Base-by-base conservation (phyloP, 805 yeast genomes). In the Ogataea naganishii region DNA sequence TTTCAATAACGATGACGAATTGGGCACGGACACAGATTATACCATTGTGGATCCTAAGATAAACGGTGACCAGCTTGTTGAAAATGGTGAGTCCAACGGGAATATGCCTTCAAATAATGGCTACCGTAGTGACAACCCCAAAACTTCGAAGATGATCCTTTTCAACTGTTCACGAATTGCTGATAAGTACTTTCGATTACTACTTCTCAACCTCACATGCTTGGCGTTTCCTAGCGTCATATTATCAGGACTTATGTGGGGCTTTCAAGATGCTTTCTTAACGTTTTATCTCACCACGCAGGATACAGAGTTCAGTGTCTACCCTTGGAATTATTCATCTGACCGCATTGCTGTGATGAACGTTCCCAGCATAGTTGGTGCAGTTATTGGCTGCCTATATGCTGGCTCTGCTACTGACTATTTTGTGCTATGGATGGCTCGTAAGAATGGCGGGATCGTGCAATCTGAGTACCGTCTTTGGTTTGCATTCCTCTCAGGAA, bases 261-360 rank as follows among this genome's bases (percentile, higher is more conserved):
- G 89, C 14, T 62, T 74, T 33, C 88, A 80, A 48, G 81, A 78
- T 47, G 81, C 85, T 0, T 72, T 79, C 46, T 60, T 80, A 38
- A 68, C 86, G 0, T 80, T 81, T 46, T 81, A 80, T 52, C 51
- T 81, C 36, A 80, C 88, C 2, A 71, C 82, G 3, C 78, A 79
- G 46, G 86, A 80, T 37, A 75, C 75, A 24, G 57, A 59, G 37
- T 75, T 73, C 51, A 71, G 70, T 29, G 72, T 62, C 30, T 62
- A 65, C 0, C 89, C 89, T 7, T 81, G 72, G 62, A 73, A 74
- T 51, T 79, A 73, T 45, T 59, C 74, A 11, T 67, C 67, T 36
- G 60, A 66, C 2, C 76, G 72, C 23, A 81, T 81, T n/a, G 88
- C 84, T 0, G 47, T 79, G 26, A 78, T 80, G 86, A 78, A 80